A percentile compares a stretch with the other conserved stretches of the same genome.
Conservation (phyloP, 2,329 filamentous ascomycete genomes). For the Penicillium nordicum region DNA sequence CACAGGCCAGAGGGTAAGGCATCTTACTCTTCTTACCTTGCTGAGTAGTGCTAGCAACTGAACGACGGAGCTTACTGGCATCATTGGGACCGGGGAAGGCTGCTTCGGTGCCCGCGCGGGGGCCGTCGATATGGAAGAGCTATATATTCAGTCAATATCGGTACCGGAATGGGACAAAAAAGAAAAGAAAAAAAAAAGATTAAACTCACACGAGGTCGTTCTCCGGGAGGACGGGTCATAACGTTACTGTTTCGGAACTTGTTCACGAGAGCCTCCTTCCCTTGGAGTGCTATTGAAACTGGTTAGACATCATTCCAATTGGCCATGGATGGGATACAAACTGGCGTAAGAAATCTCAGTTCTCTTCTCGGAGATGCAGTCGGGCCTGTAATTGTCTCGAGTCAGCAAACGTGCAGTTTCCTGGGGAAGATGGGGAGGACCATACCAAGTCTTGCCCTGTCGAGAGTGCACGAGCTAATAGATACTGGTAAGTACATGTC, state of each 20-base stretch:
- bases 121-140: slow-evolving; percentile 52
- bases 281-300: slow-evolving; percentile 69
- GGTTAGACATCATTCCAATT: slow-evolving; percentile 24
- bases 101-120: background rate
- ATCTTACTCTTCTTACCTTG: slow-evolving; percentile 6
- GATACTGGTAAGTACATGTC: slow-evolving; percentile 6
- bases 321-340: slow-evolving; percentile 45
- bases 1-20: background rate
- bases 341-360: slow-evolving; percentile 95
- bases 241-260: slow-evolving; percentile 97
- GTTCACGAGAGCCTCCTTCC: slow-evolving; percentile 82
- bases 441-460: slow-evolving; percentile 66
- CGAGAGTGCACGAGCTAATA: slow-evolving; percentile 68
- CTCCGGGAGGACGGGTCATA: slow-evolving; percentile 79
- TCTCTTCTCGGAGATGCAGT: slow-evolving; percentile 66
- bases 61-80: slow-evolving; percentile 2
- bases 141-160: slow-evolving; percentile 37
- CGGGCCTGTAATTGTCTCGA: slow-evolving; percentile 54
- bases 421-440: slow-evolving; percentile 3
- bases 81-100: slow-evolving; percentile 7
- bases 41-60: background rate
- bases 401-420: slow-evolving; percentile 30
- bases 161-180: background rate
- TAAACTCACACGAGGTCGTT: slow-evolving; percentile 70
- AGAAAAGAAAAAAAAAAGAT: background rate